Evolutionary conservation across 1,139 yeast species (phyloP).

Genomic region (Candida albicans): DNA sequence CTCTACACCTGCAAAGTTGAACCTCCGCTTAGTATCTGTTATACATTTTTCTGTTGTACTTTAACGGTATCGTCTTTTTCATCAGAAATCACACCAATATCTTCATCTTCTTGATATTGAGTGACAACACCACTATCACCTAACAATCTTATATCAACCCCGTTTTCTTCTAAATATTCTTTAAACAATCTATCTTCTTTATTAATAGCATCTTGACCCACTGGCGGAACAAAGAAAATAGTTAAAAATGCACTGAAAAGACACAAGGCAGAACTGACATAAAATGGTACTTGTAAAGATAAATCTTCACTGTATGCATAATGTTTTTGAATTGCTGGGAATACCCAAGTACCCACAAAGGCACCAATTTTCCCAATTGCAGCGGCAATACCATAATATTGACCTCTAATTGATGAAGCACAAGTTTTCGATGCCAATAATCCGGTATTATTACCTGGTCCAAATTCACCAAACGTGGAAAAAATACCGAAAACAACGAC

Average conservation of each 20-base stretch:
- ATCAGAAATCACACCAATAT: neutral
- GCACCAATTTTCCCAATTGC: conserved; percentile 91
- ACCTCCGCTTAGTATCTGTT: neutral
- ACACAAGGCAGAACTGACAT: conserved; percentile 76
- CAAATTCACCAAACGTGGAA: conserved; percentile 83
- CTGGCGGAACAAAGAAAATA: conserved; percentile 71
- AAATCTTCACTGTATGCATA: conserved; percentile 24
- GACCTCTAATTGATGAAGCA: conserved; percentile 89
- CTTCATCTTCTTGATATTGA: neutral
- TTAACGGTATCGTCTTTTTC: conserved; percentile 1
- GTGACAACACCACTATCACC: conserved; percentile 24
- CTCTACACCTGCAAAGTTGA: neutral
- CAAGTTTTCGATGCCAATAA: conserved; percentile 81
- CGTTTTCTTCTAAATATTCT: conserved; percentile 58
- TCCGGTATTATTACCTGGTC: conserved; percentile 92
- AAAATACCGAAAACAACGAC: conserved; percentile 86
- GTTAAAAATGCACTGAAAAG: conserved; percentile 69
- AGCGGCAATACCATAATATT: conserved; percentile 87
- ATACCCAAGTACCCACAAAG: conserved; percentile 83
- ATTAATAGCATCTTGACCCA: conserved; percentile 80
- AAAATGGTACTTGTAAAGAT: conserved; percentile 77
- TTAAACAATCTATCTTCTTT: conserved; percentile 74
- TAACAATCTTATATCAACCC: conserved; percentile 55
- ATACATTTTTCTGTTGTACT: neutral
- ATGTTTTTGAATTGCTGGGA: conserved; percentile 65